Evolutionary conservation across 352 stramenopile species (phyloP).

Genomic region (Phytophthora idaei): DNA sequence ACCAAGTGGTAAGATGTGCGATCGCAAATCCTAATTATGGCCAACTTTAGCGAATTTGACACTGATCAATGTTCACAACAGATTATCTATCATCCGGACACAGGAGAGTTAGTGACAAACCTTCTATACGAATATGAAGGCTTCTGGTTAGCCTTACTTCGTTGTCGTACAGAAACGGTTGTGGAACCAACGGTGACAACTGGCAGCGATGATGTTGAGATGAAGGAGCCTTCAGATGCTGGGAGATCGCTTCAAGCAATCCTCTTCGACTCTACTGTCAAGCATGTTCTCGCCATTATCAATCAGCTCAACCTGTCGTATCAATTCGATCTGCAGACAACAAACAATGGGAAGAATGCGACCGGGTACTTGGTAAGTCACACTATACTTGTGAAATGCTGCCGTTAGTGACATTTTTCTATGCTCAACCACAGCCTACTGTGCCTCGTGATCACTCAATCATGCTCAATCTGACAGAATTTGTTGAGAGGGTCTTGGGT

Average conservation of each 20-base stretch:
- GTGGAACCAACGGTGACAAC: not conserved
- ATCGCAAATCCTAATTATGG: not conserved
- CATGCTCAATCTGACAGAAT: conserved; percentile 81
- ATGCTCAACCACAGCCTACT: conserved; percentile 44
- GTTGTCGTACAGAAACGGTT: conserved; percentile 19
- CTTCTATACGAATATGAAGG: conserved; percentile 81
- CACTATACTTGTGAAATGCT: not conserved
- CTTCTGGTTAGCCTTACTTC: conserved; percentile 67
- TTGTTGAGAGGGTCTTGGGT: conserved; percentile 60
- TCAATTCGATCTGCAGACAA: conserved; percentile 57
- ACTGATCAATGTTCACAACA: conserved; percentile 5
- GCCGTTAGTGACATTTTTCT: not conserved
- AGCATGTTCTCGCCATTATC: conserved; percentile 54
- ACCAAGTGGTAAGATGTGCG: conserved; percentile 43
- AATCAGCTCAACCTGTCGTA: conserved; percentile 72
- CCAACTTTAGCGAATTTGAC: conserved; percentile 5
- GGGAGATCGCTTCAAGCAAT: conserved; percentile 33
- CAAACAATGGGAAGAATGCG: conserved; percentile 39
- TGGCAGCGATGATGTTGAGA: conserved; percentile 30
- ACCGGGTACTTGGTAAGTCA: conserved; percentile 65
- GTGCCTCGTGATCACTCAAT: conserved; percentile 80
- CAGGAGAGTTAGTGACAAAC: conserved; percentile 68
- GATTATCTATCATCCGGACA: conserved; percentile 80
- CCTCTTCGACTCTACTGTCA: conserved; percentile 62
- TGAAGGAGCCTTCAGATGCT: conserved; percentile 19